Percentiles rank a stretch among this genome's conserved stretches.
Evolutionary conservation across 78 protist species (phyloP).

Genomic region (Dictyostelium purpureum): DNA sequence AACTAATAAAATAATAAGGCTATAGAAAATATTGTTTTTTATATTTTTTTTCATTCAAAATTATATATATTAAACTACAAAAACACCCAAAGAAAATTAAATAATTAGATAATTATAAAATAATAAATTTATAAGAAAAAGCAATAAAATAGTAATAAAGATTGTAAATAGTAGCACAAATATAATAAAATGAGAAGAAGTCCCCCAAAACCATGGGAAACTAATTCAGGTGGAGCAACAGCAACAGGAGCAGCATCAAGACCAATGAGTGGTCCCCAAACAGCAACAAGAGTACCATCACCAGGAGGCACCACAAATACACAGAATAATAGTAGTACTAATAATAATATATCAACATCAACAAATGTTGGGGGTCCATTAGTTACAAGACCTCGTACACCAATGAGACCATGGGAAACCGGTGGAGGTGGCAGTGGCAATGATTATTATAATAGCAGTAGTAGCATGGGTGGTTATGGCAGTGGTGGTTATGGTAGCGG

Average conservation of each 20-base stretch:
- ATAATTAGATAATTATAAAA: too few species aligned
- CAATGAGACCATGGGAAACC: constrained; percentile 64
- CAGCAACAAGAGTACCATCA: not conserved
- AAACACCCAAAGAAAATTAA: too few species aligned
- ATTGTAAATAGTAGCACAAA: not conserved
- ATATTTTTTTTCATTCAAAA: too few species aligned
- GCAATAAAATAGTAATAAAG: not conserved
- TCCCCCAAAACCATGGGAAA: constrained; percentile 3
- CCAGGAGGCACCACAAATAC: not conserved
- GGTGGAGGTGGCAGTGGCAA: not conserved
- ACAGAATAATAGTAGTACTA: not conserved
- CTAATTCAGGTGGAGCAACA: not conserved
- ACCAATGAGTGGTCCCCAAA: not conserved
- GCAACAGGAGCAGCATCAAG: not conserved
- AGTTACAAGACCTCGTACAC: constrained; percentile 58
- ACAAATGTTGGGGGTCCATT: constrained; percentile 5
- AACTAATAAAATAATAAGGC: too few species aligned
- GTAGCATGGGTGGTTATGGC: not conserved
- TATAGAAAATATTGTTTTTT: too few species aligned
- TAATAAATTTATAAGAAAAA: too few species aligned
- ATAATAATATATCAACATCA: constrained; percentile 1
- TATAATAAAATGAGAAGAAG: not conserved
- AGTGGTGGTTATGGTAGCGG: constrained; percentile 1
- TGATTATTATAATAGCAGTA: not conserved
- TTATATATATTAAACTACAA: too few species aligned